Conservation (phyloP, 805 yeast species). For the Blastobotrys peoriensis region DNA sequence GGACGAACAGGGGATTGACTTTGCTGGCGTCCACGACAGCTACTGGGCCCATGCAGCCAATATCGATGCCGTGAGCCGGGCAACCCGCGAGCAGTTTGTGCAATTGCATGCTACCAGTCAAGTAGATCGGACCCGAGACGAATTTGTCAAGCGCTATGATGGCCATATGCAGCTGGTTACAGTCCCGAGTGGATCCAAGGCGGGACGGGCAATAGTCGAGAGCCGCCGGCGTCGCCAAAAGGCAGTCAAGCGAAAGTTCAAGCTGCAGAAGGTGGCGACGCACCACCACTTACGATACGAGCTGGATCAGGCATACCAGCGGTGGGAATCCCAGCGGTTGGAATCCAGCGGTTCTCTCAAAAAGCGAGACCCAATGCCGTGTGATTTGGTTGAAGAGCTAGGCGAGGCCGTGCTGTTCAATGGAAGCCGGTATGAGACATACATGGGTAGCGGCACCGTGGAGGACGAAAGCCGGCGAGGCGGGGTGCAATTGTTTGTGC, state of each 20-base stretch:
- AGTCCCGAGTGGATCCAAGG: constrained; percentile 50
- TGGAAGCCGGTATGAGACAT: too few species aligned
- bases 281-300: constrained; percentile 8
- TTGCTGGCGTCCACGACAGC: constrained; percentile 96
- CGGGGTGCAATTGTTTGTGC: constrained; percentile 44
- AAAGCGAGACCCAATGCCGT: too few species aligned
- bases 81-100: constrained; percentile 73
- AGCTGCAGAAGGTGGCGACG: not conserved
- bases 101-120: constrained; percentile 55
- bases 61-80: constrained; percentile 60
- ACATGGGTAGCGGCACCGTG: not conserved
- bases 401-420: too few species aligned
- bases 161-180: constrained; percentile 57
- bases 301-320: constrained; percentile 7
- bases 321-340: too few species aligned
- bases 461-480: not conserved
- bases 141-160: constrained; percentile 71
- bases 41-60: constrained; percentile 96
- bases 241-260: constrained; percentile 3
- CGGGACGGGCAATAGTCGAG: constrained; percentile 30
- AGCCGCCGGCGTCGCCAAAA: not conserved
- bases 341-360: too few species aligned
- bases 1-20: constrained; percentile 43
- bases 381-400: too few species aligned
- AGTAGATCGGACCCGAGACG: constrained; percentile 63